Conservation (phyloP, 176 grass and related monocot species). For the Ensete ventricosum region DNA sequence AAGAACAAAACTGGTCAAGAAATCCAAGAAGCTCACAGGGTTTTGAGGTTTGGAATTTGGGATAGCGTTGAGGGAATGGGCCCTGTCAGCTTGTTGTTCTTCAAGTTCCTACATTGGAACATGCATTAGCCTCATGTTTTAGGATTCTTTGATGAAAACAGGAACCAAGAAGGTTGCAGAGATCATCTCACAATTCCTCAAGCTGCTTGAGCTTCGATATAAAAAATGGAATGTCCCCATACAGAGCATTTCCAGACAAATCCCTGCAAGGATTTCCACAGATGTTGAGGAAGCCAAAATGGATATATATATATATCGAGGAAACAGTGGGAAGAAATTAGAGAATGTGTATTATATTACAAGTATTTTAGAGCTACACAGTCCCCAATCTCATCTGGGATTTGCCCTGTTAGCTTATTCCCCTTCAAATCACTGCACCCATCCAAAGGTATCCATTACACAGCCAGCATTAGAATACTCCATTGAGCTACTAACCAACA, state of each 20-base stretch:
- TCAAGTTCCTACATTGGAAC: slow-evolving; percentile 57
- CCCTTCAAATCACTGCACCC: slow-evolving; percentile 83
- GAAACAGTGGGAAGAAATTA: neutral
- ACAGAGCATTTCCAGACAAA: slow-evolving; percentile 77
- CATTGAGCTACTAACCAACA: neutral
- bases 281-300: slow-evolving; percentile 27
- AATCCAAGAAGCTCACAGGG: slow-evolving; percentile 51
- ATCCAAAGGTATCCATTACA: slow-evolving; percentile 6
- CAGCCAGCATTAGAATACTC: slow-evolving; percentile 24
- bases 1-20: too few species aligned
- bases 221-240: slow-evolving; percentile 94
- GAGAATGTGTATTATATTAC: slow-evolving; percentile 22
- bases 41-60: slow-evolving; percentile 95
- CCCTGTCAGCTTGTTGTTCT: slow-evolving; percentile 88
- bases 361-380: slow-evolving; percentile 77
- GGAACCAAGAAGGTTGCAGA: slow-evolving; percentile 1
- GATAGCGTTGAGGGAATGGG: slow-evolving; percentile 97
- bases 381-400: slow-evolving; percentile 97
- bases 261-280: slow-evolving; percentile 46
- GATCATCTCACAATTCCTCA: slow-evolving; percentile 67
- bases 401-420: slow-evolving; percentile 76
- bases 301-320: slow-evolving; percentile 31
- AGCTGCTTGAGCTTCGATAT: slow-evolving; percentile 97
- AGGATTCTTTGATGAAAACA: neutral
- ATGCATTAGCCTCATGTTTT: slow-evolving; percentile 15